These are phyloP conservation scores for Colletotrichum chlorophyti DNA, from an alignment of 2,329 filamentous ascomycete genomes.

Conservation along the genomic window DNA sequence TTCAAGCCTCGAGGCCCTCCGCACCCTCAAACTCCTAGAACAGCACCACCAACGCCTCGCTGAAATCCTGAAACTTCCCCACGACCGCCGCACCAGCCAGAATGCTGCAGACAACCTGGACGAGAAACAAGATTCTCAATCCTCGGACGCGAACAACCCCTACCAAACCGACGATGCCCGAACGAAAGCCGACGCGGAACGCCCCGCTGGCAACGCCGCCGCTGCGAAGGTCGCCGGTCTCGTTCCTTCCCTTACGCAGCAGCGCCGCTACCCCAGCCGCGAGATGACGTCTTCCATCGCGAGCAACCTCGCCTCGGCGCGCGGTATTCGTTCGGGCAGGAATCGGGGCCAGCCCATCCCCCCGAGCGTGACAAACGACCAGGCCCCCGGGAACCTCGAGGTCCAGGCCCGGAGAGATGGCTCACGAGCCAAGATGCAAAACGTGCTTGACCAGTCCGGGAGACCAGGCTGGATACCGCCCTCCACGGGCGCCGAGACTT, in stretches of 20 bases:
- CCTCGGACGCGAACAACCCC: conserved; percentile 3
- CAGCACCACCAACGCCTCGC: conserved; percentile 86
- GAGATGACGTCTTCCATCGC: conserved; percentile 84
- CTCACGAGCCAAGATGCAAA: conserved; percentile 61
- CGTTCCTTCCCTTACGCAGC: conserved; percentile 44
- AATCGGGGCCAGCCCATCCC: conserved; percentile 72
- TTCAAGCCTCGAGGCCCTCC: conserved; percentile 73
- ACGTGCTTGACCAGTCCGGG: conserved; percentile 59
- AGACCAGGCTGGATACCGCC: conserved; percentile 63
- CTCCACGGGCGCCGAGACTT: conserved; percentile 34
- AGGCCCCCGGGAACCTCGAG: conserved; percentile 74
- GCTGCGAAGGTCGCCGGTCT: conserved; percentile 33
- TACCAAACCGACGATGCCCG: conserved; percentile 6
- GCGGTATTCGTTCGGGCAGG: conserved; percentile 72
- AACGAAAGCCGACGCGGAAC: conserved; percentile 32
- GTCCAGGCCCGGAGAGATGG: conserved; percentile 58
- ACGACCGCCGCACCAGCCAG: conserved; percentile 54
- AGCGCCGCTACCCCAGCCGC: conserved; percentile 63
- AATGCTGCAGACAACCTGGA: conserved; percentile 41
- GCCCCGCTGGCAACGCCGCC: conserved; percentile 30
- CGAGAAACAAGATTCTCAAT: conserved; percentile 42
- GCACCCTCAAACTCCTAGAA: conserved; percentile 85
- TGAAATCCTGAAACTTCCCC: conserved; percentile 77
- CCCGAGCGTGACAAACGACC: conserved; percentile 76
- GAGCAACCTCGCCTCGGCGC: conserved; percentile 84